Evolutionary conservation across 1,284 basidiomycete species (phyloP), one percentile per base, ranked within the genome.

Genomic region (Entoloma clypeatum): DNA sequence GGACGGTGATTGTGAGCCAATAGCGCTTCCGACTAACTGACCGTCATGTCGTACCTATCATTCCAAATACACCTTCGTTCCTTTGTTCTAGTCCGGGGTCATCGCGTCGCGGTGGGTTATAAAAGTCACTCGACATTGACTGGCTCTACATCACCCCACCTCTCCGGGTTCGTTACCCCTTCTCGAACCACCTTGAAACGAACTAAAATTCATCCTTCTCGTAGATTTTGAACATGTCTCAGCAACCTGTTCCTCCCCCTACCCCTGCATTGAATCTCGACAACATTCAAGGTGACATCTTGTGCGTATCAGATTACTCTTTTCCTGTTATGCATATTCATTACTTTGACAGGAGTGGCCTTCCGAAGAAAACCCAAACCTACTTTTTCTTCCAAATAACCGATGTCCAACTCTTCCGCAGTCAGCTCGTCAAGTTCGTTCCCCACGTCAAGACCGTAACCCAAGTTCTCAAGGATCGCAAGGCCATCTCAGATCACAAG

Each of bases 251-350:
- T 23, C 31, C 31, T 16, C 2, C 18, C 11, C 24, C 36, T 27
- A 27, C 36, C n/a, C 6, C 48, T 14, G n/a, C n/a, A n/a, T 55
- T 66, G 35, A 53, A 72, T 45, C 60, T 67, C 27, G 56, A 54
- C 39, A 68, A 72, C 47, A 64, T 73, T 47, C 71, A 73, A 52
- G 69, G 69, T 16, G 71, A 72, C 47, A 67, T 72, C 39, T 52
- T 72, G 71, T 69, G 49, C 39, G 65, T 13, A 17, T 24, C 25
- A 14, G 38, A 10, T 34, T 18, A 28, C 18, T 19, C 1, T 5
- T 14, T 21, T 11, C n/a, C n/a, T n/a, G 16, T 9, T 43, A 29
- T n/a, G 2, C 36, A 38, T 2, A 36, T 16, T 17, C 7, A 33
- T 9, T 10, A 33, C 35, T 36, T 17, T 19, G 43, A 31, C 36